These are phyloP conservation scores for Pelargonium myrrhifolium DNA, from an alignment of 441 rosid genomes.

Conservation along the genomic window DNA sequence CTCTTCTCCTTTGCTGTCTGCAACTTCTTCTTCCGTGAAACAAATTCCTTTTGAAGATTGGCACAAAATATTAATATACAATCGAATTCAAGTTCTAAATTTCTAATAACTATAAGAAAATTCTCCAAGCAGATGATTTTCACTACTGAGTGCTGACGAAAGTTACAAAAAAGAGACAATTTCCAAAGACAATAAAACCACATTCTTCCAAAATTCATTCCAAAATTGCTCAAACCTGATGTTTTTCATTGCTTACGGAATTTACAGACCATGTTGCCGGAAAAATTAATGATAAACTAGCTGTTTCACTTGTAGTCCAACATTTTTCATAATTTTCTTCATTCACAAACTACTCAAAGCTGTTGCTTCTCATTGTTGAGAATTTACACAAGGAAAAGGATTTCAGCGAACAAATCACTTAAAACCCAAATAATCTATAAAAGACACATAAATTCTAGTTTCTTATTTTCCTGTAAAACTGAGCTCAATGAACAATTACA, in stretches of 20 bases:
- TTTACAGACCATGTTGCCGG: too few species aligned
- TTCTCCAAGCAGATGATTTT: neutral
- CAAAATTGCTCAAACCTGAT: neutral
- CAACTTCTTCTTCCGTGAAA: constrained; percentile 36
- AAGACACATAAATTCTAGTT: neutral
- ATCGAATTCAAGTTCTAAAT: neutral
- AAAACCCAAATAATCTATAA: neutral
- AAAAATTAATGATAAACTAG: too few species aligned
- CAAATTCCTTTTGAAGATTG: constrained; percentile 30
- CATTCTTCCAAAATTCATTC: too few species aligned
- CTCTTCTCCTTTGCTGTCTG: constrained; percentile 30
- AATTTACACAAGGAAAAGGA: too few species aligned
- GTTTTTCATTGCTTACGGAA: neutral
- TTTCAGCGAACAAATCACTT: neutral
- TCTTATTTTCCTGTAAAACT: neutral
- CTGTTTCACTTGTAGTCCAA: neutral
- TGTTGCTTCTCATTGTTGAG: neutral
- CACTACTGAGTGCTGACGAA: neutral
- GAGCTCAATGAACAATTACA: neutral
- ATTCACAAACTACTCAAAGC: neutral
- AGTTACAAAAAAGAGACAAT: neutral
- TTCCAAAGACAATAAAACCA: too few species aligned
- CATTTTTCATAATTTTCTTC: neutral
- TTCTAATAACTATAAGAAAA: neutral
- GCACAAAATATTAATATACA: neutral